phyloP scores from a whole-genome alignment of 129 eudicot genomes.

The Centrapalus pauciflorus region DNA sequence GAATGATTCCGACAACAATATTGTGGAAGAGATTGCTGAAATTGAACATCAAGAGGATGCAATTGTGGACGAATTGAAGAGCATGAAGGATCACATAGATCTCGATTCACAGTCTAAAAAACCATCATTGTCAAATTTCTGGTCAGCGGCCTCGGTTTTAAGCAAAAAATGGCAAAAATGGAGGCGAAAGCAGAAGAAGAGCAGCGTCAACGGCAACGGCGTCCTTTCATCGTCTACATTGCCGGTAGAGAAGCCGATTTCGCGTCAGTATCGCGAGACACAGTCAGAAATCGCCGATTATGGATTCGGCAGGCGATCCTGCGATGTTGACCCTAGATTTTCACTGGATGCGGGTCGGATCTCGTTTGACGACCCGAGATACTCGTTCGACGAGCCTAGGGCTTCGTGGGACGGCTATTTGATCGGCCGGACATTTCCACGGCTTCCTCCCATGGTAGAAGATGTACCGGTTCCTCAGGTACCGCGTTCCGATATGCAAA shows the following conservation, averaged over 20 bases:
- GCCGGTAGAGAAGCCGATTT: slow-evolving; percentile 57
- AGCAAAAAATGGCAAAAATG: slow-evolving; percentile 84
- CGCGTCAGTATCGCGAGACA: slow-evolving; percentile 62
- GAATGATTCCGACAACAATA: neutral
- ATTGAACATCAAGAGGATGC: slow-evolving; percentile 21
- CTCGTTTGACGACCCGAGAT: slow-evolving; percentile 79
- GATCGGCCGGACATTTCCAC: slow-evolving; percentile 59
- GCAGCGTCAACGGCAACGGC: slow-evolving; percentile 24
- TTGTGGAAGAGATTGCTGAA: slow-evolving; percentile 22
- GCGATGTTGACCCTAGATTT: slow-evolving; percentile 83
- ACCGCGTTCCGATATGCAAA: slow-evolving; percentile 52
- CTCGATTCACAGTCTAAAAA: slow-evolving; percentile 61
- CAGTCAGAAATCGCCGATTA: slow-evolving; percentile 92
- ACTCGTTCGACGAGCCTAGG: slow-evolving; percentile 89
- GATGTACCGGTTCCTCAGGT: slow-evolving; percentile 48
- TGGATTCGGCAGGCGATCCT: slow-evolving; percentile 86
- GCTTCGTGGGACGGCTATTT: slow-evolving; percentile 94
- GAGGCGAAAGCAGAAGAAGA: slow-evolving; percentile 78
- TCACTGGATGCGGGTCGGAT: slow-evolving; percentile 86
- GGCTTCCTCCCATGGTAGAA: slow-evolving; percentile 86
- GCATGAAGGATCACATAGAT: slow-evolving; percentile 82
- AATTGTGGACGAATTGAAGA: slow-evolving; percentile 32
- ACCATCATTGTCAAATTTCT: slow-evolving; percentile 42
- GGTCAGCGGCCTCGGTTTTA: slow-evolving; percentile 91
- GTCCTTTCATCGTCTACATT: slow-evolving; percentile 40